These are phyloP conservation scores for Annulohypoxylon nitens DNA, from an alignment of 495 filamentous ascomycete species.

Conservation along the genomic window DNA sequence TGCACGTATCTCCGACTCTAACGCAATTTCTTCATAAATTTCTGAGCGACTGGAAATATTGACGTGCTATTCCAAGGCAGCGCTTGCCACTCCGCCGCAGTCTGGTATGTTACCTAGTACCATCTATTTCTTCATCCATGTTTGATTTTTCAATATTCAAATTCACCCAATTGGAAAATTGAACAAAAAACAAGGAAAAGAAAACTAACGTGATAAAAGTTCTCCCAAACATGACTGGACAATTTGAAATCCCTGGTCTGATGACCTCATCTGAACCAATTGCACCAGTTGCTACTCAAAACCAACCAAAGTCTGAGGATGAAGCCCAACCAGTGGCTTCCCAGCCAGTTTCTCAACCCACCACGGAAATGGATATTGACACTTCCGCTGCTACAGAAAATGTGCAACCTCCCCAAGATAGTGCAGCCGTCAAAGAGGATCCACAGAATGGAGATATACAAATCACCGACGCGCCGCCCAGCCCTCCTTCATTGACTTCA, in stretches of 20 bases:
- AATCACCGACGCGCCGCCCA: conserved; percentile 43
- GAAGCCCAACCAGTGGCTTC: conserved; percentile 25
- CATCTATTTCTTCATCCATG: neutral
- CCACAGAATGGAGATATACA: conserved; percentile 14
- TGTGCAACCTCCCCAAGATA: neutral
- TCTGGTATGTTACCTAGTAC: neutral
- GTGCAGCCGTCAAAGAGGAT: conserved; percentile 6
- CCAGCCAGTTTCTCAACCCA: conserved; percentile 22
- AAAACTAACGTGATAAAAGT: conserved; percentile 1
- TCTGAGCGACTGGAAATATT: neutral
- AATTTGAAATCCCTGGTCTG: conserved; percentile 58
- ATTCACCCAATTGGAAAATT: neutral
- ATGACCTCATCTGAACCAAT: conserved; percentile 19
- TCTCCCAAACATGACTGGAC: conserved; percentile 59
- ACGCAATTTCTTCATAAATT: neutral
- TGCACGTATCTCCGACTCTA: neutral
- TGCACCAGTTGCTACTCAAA: conserved; percentile 1
- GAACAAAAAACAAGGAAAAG: neutral
- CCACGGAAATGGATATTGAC: conserved; percentile 37
- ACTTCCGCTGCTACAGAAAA: neutral
- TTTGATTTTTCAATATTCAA: neutral
- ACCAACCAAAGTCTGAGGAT: conserved; percentile 6
- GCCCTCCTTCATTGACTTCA: conserved; percentile 55
- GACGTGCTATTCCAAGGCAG: neutral
- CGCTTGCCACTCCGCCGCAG: neutral